A percentile compares a stretch with the other conserved stretches of the same genome.
Evolutionary conservation across 1,284 basidiomycete species (phyloP).

Genomic region (Wolfiporia cocos): DNA sequence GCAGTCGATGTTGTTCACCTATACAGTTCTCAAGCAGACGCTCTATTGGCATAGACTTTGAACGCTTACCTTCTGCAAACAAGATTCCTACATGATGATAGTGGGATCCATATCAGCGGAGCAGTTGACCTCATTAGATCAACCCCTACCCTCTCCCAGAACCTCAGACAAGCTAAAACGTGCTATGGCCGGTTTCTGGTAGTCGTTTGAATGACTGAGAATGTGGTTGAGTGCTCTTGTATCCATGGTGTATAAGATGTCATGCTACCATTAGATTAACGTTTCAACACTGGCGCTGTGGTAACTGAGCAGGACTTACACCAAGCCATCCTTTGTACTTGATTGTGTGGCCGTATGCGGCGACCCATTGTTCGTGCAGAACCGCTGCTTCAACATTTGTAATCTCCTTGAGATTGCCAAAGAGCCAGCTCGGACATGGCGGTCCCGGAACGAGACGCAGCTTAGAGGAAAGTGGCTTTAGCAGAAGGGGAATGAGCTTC

Average conservation of each 20-base stretch:
- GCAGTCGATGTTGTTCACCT: conserved; percentile 5
- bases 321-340: conserved; percentile 39
- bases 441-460: conserved; percentile 46
- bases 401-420: conserved; percentile 46
- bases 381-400: conserved; percentile 30
- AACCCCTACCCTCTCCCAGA: conserved; percentile 24
- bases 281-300: background rate
- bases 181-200: conserved; percentile 25
- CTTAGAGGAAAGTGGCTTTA: conserved; percentile 30
- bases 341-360: conserved; percentile 47
- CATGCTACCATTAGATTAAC: conserved; percentile 21
- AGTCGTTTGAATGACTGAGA: conserved; percentile 28
- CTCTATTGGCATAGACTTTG: background rate
- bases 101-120: background rate
- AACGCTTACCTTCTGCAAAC: conserved; percentile 2
- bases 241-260: conserved; percentile 36
- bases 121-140: background rate
- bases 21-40: background rate
- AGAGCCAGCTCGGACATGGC: conserved; percentile 40
- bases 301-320: conserved; percentile 27
- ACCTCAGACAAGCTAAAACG: conserved; percentile 18
- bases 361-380: conserved; percentile 47
- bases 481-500: conserved; percentile 6
- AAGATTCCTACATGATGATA: conserved; percentile 2
- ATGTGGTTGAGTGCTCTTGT: conserved; percentile 32